Evolutionary conservation across 371 early-diverging fungal genomes (phyloP).

Genomic region (Chytridium lagenaria): DNA sequence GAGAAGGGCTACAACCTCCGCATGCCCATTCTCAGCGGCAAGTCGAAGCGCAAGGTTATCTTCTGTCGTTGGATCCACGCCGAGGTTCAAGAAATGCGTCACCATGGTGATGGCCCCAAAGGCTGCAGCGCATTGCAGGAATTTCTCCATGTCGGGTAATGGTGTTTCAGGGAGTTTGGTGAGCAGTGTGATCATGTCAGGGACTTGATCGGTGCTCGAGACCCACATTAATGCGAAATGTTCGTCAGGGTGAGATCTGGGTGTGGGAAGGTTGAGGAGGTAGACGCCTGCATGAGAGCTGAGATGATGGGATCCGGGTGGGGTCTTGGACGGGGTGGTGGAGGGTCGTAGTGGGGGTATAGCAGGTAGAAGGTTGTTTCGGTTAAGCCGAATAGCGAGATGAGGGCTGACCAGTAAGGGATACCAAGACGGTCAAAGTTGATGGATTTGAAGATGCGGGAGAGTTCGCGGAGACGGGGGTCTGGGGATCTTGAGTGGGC

Average conservation of each 20-base stretch:
- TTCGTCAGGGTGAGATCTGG: conserved; percentile 19
- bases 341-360: conserved; percentile 13
- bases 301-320: conserved; percentile 12
- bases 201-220: conserved; percentile 6
- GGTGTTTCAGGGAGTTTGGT: not conserved
- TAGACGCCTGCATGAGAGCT: not conserved
- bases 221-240: conserved; percentile 18
- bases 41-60: conserved; percentile 16
- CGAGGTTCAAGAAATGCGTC: conserved; percentile 3
- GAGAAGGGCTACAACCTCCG: not conserved
- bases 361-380: conserved; percentile 14
- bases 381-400: not conserved
- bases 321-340: conserved; percentile 5
- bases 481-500: not conserved
- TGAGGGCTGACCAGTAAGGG: conserved; percentile 2
- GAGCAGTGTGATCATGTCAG: not conserved
- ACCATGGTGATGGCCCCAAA: not conserved
- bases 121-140: conserved; percentile 16
- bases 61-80: conserved; percentile 3
- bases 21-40: conserved; percentile 14
- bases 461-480: not conserved
- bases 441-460: not conserved
- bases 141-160: not conserved
- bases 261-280: not conserved
- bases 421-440: conserved; percentile 2